These are phyloP conservation scores for Leptographium galeiforme DNA, from an alignment of 2,329 filamentous ascomycete species.

Conservation along the genomic window DNA sequence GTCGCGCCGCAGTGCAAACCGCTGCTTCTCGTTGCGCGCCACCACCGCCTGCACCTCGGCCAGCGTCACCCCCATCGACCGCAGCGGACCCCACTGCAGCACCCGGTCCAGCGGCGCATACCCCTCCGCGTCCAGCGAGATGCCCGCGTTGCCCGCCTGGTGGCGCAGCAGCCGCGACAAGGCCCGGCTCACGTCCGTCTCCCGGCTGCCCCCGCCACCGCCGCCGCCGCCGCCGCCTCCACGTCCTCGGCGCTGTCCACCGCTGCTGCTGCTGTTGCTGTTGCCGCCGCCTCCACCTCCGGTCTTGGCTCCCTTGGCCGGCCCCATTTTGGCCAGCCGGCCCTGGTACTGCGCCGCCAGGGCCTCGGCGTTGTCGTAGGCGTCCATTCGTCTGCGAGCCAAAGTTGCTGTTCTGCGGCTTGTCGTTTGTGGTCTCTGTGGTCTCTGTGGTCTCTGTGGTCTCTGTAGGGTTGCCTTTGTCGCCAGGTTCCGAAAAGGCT, in stretches of 20 bases:
- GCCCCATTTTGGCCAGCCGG: not conserved
- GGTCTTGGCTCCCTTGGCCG: not conserved
- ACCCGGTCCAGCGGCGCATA: conserved; percentile 45
- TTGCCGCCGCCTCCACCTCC: too few species aligned
- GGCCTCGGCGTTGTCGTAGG: conserved; percentile 9
- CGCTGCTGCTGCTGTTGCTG: not conserved
- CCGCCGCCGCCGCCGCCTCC: conserved; percentile 16
- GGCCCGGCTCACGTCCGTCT: conserved; percentile 36
- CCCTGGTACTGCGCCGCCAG: conserved; percentile 10
- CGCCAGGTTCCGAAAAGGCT: too few species aligned
- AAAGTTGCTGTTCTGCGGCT: too few species aligned
- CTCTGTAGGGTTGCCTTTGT: too few species aligned
- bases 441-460: too few species aligned
- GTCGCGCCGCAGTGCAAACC: conserved; percentile 59
- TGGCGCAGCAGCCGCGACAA: conserved; percentile 42
- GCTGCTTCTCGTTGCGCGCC: conserved; percentile 71
- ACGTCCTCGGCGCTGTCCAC: not conserved
- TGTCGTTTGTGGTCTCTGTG: too few species aligned
- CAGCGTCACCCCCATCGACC: conserved; percentile 59
- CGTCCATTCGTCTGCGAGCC: conserved; percentile 1
- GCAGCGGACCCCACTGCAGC: conserved; percentile 44
- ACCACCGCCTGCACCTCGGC: conserved; percentile 60
- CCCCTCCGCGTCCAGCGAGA: conserved; percentile 44
- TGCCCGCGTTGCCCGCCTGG: conserved; percentile 41
- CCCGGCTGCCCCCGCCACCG: conserved; percentile 17